Evolutionary conservation across 2,329 filamentous ascomycete species (phyloP).

Genomic region (Epicoccum sorghinum): DNA sequence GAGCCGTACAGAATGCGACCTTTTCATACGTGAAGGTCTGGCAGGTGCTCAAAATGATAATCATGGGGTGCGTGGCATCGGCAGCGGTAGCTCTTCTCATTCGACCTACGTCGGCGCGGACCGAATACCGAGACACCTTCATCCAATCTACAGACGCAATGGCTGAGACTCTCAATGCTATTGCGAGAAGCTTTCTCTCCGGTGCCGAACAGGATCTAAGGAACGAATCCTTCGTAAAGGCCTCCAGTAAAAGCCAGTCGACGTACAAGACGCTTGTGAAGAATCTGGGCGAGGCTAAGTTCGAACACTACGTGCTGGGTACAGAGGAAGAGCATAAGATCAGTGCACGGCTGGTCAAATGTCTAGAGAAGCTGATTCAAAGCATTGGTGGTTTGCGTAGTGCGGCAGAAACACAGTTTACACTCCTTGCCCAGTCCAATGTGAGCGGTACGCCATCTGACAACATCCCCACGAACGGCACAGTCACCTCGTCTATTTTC

Average conservation of each 20-base stretch:
- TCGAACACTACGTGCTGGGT: constrained; percentile 84
- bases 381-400: constrained; percentile 89
- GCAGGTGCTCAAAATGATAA: constrained; percentile 61
- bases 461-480: constrained; percentile 24
- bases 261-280: constrained; percentile 74
- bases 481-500: constrained; percentile 31
- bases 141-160: constrained; percentile 75
- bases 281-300: constrained; percentile 82
- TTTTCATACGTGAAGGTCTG: constrained; percentile 86
- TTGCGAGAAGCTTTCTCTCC: constrained; percentile 81
- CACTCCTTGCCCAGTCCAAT: constrained; percentile 71
- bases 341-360: constrained; percentile 80
- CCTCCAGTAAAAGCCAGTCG: constrained; percentile 68
- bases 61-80: constrained; percentile 64
- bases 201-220: constrained; percentile 80
- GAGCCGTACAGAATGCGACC: constrained; percentile 79
- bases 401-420: constrained; percentile 87
- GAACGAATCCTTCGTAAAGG: constrained; percentile 67
- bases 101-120: constrained; percentile 78
- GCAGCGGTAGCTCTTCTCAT: constrained; percentile 66
- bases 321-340: constrained; percentile 79
- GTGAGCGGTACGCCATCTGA: constrained; percentile 22
- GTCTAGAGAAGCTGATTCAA: constrained; percentile 83
- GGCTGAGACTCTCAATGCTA: constrained; percentile 79
- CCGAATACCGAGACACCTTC: constrained; percentile 74